A percentile compares a stretch with the other conserved stretches of the same genome.
phyloP scores from a whole-genome alignment of 495 filamentous ascomycete species.

The Schizothecium vesticola region DNA sequence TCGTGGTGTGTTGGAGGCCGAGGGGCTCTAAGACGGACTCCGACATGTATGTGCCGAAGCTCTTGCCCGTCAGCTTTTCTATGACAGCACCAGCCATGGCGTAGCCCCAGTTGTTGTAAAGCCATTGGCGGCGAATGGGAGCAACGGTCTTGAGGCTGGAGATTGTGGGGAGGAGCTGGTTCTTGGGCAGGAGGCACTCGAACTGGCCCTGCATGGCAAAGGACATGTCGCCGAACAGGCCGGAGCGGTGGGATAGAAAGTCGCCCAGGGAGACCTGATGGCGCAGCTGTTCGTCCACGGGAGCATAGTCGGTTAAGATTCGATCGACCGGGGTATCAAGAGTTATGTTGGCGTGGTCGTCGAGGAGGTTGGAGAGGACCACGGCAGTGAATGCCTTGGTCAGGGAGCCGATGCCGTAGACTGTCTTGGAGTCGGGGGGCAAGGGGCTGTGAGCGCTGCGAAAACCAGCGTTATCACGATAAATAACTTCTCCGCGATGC shows the following conservation, averaged over 20 bases:
- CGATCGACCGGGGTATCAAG: neutral
- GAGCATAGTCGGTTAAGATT: neutral
- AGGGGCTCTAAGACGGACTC: slow-evolving; percentile 4
- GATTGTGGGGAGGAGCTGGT: slow-evolving; percentile 1
- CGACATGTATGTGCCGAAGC: slow-evolving; percentile 9
- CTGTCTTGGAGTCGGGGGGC: neutral
- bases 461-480: neutral
- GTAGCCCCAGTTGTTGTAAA: slow-evolving; percentile 26
- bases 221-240: slow-evolving; percentile 7
- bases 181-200: slow-evolving; percentile 3
- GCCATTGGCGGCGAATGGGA: slow-evolving; percentile 10
- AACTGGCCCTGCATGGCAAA: slow-evolving; percentile 3
- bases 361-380: neutral
- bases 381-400: slow-evolving; percentile 3
- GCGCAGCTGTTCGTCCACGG: neutral
- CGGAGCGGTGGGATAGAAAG: slow-evolving; percentile 2
- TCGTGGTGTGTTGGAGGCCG: neutral
- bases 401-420: slow-evolving; percentile 10
- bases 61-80: slow-evolving; percentile 15
- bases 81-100: slow-evolving; percentile 22
- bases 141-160: neutral
- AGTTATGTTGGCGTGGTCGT: neutral
- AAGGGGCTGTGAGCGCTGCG: neutral
- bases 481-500: neutral
- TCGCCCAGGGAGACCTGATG: neutral